A percentile compares a stretch with the other conserved stretches of the same genome.
Evolutionary conservation across 345 rosid genomes (phyloP).

Genomic region (Melaleuca alternifolia): DNA sequence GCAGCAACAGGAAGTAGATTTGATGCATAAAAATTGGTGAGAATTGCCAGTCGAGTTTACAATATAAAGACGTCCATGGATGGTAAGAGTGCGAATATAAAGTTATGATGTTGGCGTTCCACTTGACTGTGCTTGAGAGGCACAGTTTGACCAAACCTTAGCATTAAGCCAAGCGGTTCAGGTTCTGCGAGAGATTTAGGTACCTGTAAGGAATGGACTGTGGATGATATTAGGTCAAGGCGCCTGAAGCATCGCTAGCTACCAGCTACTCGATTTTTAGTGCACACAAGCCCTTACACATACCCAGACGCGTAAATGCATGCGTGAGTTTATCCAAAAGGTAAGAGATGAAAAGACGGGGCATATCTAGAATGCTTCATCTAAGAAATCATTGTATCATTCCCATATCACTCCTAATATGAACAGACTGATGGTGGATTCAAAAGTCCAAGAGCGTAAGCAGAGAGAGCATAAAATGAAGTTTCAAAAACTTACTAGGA

Average conservation of each 20-base stretch:
- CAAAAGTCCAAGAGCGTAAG: no score
- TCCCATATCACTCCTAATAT: neutral
- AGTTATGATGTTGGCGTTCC: neutral
- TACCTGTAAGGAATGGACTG: neutral
- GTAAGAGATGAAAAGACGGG: neutral
- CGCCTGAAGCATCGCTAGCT: neutral
- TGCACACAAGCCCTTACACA: neutral
- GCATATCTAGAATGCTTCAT: neutral
- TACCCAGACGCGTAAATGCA: neutral
- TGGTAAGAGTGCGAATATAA: neutral
- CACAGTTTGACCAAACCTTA: neutral
- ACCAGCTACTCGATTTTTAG: neutral
- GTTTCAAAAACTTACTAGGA: constrained; percentile 4
- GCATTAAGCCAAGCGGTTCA: neutral
- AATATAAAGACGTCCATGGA: neutral
- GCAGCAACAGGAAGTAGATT: neutral
- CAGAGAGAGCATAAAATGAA: neutral
- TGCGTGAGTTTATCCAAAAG: neutral
- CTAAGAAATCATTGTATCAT: neutral
- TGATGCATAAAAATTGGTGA: no score
- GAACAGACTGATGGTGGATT: neutral
- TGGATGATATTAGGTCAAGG: neutral
- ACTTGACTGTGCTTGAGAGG: neutral
- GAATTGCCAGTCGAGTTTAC: neutral
- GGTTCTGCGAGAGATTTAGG: neutral